Evolutionary conservation across 441 rosid genomes (phyloP), one percentile per base, ranked within the genome.

Genomic region (Hypseocharis bilobata): DNA sequence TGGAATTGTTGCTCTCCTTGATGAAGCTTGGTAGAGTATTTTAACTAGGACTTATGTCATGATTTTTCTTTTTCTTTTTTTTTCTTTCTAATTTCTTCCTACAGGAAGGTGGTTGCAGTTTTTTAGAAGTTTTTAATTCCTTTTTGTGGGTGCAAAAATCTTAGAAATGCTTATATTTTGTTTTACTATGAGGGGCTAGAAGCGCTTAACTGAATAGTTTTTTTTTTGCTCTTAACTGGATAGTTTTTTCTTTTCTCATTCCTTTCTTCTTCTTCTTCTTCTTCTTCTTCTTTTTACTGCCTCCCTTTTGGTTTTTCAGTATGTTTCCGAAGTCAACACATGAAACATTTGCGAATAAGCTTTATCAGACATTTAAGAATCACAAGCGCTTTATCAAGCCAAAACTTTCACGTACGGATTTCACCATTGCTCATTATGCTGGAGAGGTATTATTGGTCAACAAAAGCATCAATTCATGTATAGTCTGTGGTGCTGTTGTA

Each of bases 311-410:
- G 42, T 19, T 66, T 76, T 83, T 65, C 88, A 94, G 97, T 72
- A 94, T 91, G 99, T 94, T 94, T 76, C 99, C 99, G 14, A 93
- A 94, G 83, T 94, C 99, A 45, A 94, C 99, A 2, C 99, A 94
- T 62, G 99, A 94, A 78, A 94, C 99, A 47, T 94, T 94, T 81
- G 67, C 99, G 0, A 87, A 91, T 68, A 94, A 86, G 86, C 89
- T 94, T 32, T 91, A 91, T 78, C 96, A 91, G 85, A 94, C 97
- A 62, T 94, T 91, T 77, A 91, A 85, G 78, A 34, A 1, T 60
- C 86, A 91, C 83, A 91, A 93, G 86, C 86, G 97, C 25, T 91
- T 94, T 71, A 72, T 91, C 81, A 94, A 94, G 79, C 99, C 99
- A 51, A 91, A 93, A 77, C 73, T 94, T 69, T 91, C 99, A 38